These are phyloP conservation scores for Kwoniella dejecticola DNA, from an alignment of 768 basidiomycete species.

Conservation along the genomic window DNA sequence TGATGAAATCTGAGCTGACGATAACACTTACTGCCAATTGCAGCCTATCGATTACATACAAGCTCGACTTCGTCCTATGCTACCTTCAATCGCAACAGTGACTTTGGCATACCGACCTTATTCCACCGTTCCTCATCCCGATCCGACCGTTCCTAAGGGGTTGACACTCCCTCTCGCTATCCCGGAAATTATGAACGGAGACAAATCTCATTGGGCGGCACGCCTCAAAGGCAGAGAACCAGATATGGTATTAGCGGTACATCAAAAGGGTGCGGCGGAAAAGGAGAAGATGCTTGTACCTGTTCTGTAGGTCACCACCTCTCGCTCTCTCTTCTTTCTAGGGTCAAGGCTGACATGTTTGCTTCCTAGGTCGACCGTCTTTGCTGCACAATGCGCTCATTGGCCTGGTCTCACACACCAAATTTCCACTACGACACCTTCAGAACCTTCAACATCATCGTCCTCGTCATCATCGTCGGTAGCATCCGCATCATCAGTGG, in stretches of 20 bases:
- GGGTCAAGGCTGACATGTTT: background rate
- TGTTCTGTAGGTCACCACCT: slow-evolving; percentile 9
- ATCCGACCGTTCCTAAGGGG: background rate
- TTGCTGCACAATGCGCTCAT: slow-evolving; percentile 26
- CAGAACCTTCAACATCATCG: background rate
- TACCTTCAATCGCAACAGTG: slow-evolving; percentile 20
- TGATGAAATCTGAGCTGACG: background rate
- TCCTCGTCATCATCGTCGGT: background rate
- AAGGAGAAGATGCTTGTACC: slow-evolving; percentile 8
- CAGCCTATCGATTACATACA: slow-evolving; percentile 26
- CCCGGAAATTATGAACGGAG: slow-evolving; percentile 14
- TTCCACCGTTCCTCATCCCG: slow-evolving; percentile 5
- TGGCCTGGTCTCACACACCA: slow-evolving; percentile 16
- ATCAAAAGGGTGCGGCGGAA: slow-evolving; percentile 15
- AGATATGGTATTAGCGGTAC: slow-evolving; percentile 25
- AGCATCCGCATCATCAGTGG: background rate
- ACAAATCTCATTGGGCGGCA: slow-evolving; percentile 4
- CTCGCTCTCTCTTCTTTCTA: too few relatives aligned
- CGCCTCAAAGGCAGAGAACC: slow-evolving; percentile 16
- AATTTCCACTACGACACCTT: too few relatives aligned
- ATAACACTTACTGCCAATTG: too few relatives aligned
- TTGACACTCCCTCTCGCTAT: slow-evolving; percentile 15
- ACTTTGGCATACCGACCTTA: slow-evolving; percentile 10
- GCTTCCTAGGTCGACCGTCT: slow-evolving; percentile 18
- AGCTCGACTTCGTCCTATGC: slow-evolving; percentile 13